These are phyloP conservation scores for Chrysoporthe puriensis DNA, from an alignment of 2,329 filamentous ascomycete genomes.

Conservation along the genomic window DNA sequence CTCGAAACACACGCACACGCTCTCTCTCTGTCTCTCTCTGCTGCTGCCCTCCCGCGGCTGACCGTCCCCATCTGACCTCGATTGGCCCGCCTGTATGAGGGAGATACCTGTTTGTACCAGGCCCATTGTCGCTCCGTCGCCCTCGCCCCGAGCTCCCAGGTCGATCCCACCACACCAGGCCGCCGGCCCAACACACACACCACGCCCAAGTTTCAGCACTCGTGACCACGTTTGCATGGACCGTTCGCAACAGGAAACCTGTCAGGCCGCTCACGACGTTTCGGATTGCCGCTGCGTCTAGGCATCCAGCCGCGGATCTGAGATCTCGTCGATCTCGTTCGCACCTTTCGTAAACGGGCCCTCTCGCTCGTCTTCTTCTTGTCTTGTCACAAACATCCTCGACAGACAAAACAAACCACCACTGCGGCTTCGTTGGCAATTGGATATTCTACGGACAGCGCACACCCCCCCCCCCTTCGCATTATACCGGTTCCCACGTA, in stretches of 20 bases:
- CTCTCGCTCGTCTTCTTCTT: neutral
- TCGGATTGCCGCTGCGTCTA: conserved; percentile 11
- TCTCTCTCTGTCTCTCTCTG: neutral
- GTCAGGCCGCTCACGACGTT: conserved; percentile 2
- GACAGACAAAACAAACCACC: neutral
- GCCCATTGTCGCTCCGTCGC: neutral
- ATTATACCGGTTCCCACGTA: neutral
- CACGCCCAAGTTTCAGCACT: conserved; percentile 2
- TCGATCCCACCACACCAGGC: neutral
- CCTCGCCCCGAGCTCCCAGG: conserved; percentile 4
- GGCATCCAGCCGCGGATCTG: neutral
- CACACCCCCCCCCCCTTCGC: neutral
- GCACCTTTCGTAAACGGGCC: neutral
- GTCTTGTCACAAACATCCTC: neutral
- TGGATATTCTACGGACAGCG: neutral
- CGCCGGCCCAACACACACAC: neutral
- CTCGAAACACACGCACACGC: neutral
- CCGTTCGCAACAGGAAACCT: conserved; percentile 8
- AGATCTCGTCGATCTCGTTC: conserved; percentile 4
- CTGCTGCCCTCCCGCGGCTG: neutral
- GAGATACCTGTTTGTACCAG: neutral
- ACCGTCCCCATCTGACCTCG: neutral
- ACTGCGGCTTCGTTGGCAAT: neutral
- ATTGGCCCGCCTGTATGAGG: no score
- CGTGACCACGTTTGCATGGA: conserved; percentile 6